These are phyloP conservation scores for Fusarium sp. DNA, from an alignment of 2,329 filamentous ascomycete genomes.

Conservation along the genomic window DNA sequence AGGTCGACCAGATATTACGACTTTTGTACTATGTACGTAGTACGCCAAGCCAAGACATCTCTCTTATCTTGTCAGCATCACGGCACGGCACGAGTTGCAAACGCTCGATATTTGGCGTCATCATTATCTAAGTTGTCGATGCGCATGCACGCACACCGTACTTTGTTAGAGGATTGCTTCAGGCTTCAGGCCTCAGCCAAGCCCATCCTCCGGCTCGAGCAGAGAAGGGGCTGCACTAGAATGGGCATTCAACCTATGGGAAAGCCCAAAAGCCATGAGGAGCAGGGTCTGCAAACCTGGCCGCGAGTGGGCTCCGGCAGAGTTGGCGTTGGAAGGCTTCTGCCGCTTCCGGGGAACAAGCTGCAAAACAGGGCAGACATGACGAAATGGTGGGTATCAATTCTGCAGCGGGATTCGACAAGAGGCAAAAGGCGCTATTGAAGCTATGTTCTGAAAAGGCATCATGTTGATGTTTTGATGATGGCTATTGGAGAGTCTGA, in stretches of 20 bases:
- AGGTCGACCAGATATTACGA: slow-evolving; percentile 8
- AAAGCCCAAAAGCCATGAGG: slow-evolving; percentile 10
- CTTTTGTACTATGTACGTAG: background rate
- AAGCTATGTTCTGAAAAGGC: slow-evolving; percentile 16
- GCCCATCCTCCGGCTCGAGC: slow-evolving; percentile 24
- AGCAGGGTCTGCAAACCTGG: slow-evolving; percentile 33
- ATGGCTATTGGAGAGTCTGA: slow-evolving; percentile 14
- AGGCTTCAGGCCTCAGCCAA: slow-evolving; percentile 17
- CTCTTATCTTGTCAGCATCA: background rate
- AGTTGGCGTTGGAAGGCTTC: slow-evolving; percentile 34
- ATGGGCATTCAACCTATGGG: slow-evolving; percentile 22
- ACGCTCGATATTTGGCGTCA: slow-evolving; percentile 21
- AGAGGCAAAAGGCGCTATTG: slow-evolving; percentile 2
- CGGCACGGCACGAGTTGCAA: slow-evolving; percentile 2
- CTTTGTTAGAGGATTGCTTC: slow-evolving; percentile 16
- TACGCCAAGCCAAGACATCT: slow-evolving; percentile 15
- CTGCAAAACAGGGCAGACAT: slow-evolving; percentile 22
- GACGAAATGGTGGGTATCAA: slow-evolving; percentile 30
- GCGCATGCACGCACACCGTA: slow-evolving; percentile 11
- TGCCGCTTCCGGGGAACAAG: slow-evolving; percentile 37
- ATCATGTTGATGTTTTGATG: slow-evolving; percentile 13
- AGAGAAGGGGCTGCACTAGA: slow-evolving; percentile 18
- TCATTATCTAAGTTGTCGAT: slow-evolving; percentile 13
- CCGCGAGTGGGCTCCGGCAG: slow-evolving; percentile 27
- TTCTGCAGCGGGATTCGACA: slow-evolving; percentile 13